These are phyloP conservation scores for Rickenella mellea DNA, from an alignment of 768 basidiomycete species.

Conservation along the genomic window DNA sequence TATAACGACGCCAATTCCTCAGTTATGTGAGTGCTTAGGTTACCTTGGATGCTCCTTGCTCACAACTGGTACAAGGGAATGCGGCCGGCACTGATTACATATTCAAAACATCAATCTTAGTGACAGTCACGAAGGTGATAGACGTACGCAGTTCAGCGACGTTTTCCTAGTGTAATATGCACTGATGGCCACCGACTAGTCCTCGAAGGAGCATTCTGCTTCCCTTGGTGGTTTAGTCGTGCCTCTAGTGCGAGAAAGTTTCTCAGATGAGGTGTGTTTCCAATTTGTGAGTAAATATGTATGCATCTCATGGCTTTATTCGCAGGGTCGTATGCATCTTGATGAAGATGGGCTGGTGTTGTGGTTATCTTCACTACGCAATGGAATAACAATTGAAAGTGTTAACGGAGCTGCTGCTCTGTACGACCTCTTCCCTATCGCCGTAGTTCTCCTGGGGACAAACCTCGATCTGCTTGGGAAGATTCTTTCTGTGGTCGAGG, in stretches of 20 bases:
- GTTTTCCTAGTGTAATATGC: neutral
- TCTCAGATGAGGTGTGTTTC: constrained; percentile 13
- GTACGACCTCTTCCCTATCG: constrained; percentile 55
- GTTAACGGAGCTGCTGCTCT: constrained; percentile 40
- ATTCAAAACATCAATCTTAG: constrained; percentile 62
- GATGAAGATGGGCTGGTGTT: constrained; percentile 73
- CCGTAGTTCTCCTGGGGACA: constrained; percentile 45
- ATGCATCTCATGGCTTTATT: neutral
- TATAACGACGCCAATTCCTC: constrained; percentile 57
- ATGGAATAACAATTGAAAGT: constrained; percentile 44
- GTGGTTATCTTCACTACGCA: constrained; percentile 65
- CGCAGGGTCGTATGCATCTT: constrained; percentile 53
- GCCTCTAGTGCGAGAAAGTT: constrained; percentile 55
- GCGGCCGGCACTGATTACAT: constrained; percentile 58
- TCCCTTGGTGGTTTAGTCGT: constrained; percentile 46
- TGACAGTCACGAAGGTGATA: constrained; percentile 60
- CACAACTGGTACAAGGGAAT: constrained; percentile 41
- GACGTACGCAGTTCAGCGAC: constrained; percentile 32
- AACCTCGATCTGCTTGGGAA: constrained; percentile 73
- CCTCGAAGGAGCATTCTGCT: constrained; percentile 53
- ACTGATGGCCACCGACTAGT: constrained; percentile 28
- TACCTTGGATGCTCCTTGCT: constrained; percentile 5
- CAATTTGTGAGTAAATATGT: neutral
- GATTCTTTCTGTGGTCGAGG: constrained; percentile 58
- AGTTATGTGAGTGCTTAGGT: constrained; percentile 48